These are phyloP conservation scores for Pulveroboletus sp. DNA, from an alignment of 768 basidiomycete genomes.

Conservation along the genomic window DNA sequence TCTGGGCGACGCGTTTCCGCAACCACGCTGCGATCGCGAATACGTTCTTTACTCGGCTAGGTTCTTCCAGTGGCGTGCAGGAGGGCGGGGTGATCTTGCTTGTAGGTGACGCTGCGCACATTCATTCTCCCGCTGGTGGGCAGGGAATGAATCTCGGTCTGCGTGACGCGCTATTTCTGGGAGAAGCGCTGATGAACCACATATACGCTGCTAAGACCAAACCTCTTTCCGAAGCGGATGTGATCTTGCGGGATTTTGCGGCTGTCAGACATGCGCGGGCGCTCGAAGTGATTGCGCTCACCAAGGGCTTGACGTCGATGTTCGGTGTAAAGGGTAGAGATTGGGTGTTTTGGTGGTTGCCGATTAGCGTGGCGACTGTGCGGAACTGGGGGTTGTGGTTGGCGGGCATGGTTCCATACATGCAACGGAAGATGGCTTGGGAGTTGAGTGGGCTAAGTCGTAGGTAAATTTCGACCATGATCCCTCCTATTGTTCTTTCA, in stretches of 20 bases:
- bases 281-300: conserved; percentile 8
- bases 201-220: conserved; percentile 13
- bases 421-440: conserved; percentile 15
- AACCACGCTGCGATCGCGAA: conserved; percentile 43
- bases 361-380: not conserved
- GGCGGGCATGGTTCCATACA: conserved; percentile 14
- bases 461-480: too few relatives aligned
- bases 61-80: not conserved
- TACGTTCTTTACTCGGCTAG: not conserved
- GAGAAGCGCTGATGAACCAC: conserved; percentile 39
- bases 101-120: conserved; percentile 26
- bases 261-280: conserved; percentile 36
- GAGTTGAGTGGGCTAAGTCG: conserved; percentile 16
- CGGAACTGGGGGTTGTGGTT: not conserved
- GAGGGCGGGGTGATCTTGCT: conserved; percentile 25
- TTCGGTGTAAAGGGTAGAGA: conserved; percentile 23
- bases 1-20: conserved; percentile 46
- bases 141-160: conserved; percentile 57
- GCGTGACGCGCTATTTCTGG: conserved; percentile 47
- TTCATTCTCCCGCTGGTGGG: conserved; percentile 44
- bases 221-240: conserved; percentile 22
- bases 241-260: conserved; percentile 34
- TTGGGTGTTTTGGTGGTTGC: conserved; percentile 1
- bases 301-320: conserved; percentile 32
- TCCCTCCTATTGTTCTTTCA: too few relatives aligned